Base-by-base conservation (phyloP, 1,284 basidiomycete genomes). In the Leccinum pallidistipes region DNA sequence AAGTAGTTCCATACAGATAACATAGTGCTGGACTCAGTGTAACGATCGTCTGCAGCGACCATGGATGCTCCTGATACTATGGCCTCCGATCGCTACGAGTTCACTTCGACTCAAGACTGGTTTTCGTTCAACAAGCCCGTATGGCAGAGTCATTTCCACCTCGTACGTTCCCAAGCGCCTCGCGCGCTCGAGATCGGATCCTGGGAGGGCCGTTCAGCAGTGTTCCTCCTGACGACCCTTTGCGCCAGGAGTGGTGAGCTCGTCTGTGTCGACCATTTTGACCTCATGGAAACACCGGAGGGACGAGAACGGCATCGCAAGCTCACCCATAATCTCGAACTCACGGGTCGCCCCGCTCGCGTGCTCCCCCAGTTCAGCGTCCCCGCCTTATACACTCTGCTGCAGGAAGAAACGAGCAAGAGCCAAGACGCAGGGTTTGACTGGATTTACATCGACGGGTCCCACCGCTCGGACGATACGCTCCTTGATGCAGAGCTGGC, bases 191-290 rank as follows among this genome's bases (percentile, higher is more conserved):
- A 86, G 68, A 83, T 86, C n/a, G 84, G 85, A 4, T 84, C 82
- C 14, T 86, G 84, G 84, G 85, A 86, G 71, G 85, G 84, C 21
- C 80, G 85, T 54, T 86, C 84, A 0, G 84, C 82, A 18, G 79
- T 84, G 24, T 86, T 83, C 71, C 74, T 85, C 40, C 74, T 83
- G 47, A 76, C 70, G 8, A 77, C 80, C 43, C 78, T 86, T 49
- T 84, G 82, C 68, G 70, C 69, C n/a, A 64, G 68, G 6, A 68
- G 69, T 11, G 81, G 82, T 4, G 78, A 79, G 52, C 68, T 86
- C 16, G 76, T 83, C 51, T 85, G 82, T 64, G 80, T 86, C 63
- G 85, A 86, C 68, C 85, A 85, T 63, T 85, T 85, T 66, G 85
- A 86, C 64, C 76, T 85, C 55, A 74, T 83, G 71, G 64, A 56